phyloP scores from a whole-genome alignment of 108 stramenopile genomes.

The Skeletonema tropicum region DNA sequence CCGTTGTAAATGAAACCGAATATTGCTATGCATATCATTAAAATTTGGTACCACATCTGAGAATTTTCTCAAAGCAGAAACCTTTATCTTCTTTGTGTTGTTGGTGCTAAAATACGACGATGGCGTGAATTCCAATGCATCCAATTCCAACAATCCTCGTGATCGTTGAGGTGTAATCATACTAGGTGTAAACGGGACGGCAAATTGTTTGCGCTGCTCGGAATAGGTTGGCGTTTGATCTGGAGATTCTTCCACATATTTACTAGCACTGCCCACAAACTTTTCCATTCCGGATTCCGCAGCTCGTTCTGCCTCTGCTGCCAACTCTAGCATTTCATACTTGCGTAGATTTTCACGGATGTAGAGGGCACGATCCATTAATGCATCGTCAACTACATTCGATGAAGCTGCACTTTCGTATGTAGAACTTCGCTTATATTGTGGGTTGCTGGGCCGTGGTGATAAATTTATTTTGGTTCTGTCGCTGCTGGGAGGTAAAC shows the following conservation, averaged over 20 bases:
- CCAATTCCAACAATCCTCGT: neutral
- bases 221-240: constrained; percentile 2
- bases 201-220: constrained; percentile 14
- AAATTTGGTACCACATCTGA: constrained; percentile 47
- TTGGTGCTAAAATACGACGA: constrained; percentile 23
- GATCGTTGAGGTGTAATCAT: constrained; percentile 6
- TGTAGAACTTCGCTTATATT: constrained; percentile 14
- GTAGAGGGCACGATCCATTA: constrained; percentile 36
- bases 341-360: constrained; percentile 39
- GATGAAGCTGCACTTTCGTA: neutral
- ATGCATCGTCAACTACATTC: constrained; percentile 23
- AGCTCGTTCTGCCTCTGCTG: constrained; percentile 48
- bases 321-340: constrained; percentile 46
- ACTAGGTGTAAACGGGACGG: neutral
- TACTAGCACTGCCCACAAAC: constrained; percentile 47
- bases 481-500: neutral
- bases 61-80: constrained; percentile 37
- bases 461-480: neutral
- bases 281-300: constrained; percentile 46
- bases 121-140: constrained; percentile 3
- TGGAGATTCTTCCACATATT: constrained; percentile 22
- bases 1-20: constrained; percentile 33
- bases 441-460: constrained; percentile 2
- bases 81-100: constrained; percentile 31
- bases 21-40: constrained; percentile 45